These are phyloP conservation scores for Globisporangium nunn DNA, from an alignment of 352 stramenopile genomes.

Conservation along the genomic window DNA sequence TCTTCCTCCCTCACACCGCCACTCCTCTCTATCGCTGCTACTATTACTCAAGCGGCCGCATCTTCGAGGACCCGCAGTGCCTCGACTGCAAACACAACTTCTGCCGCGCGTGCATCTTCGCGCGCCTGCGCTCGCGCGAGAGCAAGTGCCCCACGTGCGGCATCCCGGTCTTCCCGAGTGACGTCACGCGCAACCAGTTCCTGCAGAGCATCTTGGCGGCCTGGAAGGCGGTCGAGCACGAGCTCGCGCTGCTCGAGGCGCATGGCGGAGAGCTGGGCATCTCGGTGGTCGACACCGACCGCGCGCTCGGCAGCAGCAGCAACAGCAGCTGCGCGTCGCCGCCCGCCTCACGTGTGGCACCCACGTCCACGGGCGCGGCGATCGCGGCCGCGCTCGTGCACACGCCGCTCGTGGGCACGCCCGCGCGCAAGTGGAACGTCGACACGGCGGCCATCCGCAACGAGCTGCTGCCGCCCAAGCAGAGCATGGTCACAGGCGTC, in stretches of 20 bases:
- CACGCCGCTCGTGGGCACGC: slow-evolving; percentile 1
- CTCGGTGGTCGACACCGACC: slow-evolving; percentile 27
- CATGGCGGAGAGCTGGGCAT: slow-evolving; percentile 21
- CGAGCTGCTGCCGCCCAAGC: slow-evolving; percentile 27
- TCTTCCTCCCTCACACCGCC: too few relatives aligned
- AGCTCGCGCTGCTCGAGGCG: slow-evolving; percentile 38
- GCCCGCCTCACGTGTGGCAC: background rate
- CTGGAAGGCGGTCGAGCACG: slow-evolving; percentile 68
- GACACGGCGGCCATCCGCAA: slow-evolving; percentile 54
- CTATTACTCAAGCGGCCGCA: slow-evolving; percentile 16
- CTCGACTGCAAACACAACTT: slow-evolving; percentile 88
- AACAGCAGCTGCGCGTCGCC: slow-evolving; percentile 8
- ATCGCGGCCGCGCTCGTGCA: slow-evolving; percentile 3
- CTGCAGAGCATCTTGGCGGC: slow-evolving; percentile 74
- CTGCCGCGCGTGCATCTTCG: slow-evolving; percentile 65
- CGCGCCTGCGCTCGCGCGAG: slow-evolving; percentile 49
- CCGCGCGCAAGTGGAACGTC: slow-evolving; percentile 61
- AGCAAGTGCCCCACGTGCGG: slow-evolving; percentile 62
- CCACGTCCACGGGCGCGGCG: slow-evolving; percentile 6
- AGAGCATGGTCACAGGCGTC: slow-evolving; percentile 3
- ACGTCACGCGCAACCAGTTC: slow-evolving; percentile 83
- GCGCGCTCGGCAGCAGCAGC: slow-evolving; percentile 21
- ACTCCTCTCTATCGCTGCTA: slow-evolving; percentile 12
- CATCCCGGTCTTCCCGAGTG: slow-evolving; percentile 65
- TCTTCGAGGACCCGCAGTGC: slow-evolving; percentile 82